A percentile compares a stretch with the other conserved stretches of the same genome.
Evolutionary conservation across 2,329 filamentous ascomycete species (phyloP).

Genomic region (Fusarium lyarnte): DNA sequence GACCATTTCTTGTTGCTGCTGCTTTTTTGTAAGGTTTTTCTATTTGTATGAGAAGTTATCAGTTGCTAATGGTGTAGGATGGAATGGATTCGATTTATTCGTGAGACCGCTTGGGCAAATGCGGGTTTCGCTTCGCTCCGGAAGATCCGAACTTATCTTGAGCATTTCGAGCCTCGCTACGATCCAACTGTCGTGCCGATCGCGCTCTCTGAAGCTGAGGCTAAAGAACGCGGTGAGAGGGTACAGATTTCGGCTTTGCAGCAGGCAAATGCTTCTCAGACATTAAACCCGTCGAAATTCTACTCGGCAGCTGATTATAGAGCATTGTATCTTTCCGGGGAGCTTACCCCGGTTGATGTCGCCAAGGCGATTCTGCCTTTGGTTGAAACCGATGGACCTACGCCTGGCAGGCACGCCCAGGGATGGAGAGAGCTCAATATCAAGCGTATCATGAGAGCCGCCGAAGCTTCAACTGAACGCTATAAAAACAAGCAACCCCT

Average conservation of each 20-base stretch:
- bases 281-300: slow-evolving; percentile 48
- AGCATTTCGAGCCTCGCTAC: slow-evolving; percentile 59
- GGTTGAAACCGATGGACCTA: slow-evolving; percentile 52
- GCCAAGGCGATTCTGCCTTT: slow-evolving; percentile 57
- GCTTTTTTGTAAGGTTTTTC: slow-evolving; percentile 24
- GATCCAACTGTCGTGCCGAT: slow-evolving; percentile 58
- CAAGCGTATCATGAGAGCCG: slow-evolving; percentile 54
- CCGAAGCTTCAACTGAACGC: slow-evolving; percentile 55
- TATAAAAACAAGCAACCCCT: slow-evolving; percentile 66
- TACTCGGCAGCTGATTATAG: slow-evolving; percentile 58
- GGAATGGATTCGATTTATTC: slow-evolving; percentile 40
- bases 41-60: accelerated
- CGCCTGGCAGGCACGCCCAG: slow-evolving; percentile 52
- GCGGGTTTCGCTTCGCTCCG: slow-evolving; percentile 70
- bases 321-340: slow-evolving; percentile 55
- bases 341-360: slow-evolving; percentile 58
- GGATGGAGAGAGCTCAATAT: slow-evolving; percentile 58
- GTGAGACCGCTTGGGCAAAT: slow-evolving; percentile 61
- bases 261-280: slow-evolving; percentile 30
- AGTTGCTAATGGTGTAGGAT: slow-evolving; percentile 23
- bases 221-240: slow-evolving; percentile 9
- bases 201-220: slow-evolving; percentile 56
- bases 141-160: slow-evolving; percentile 60
- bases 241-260: background rate
- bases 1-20: slow-evolving; percentile 23